Conservation (phyloP, 1,284 basidiomycete genomes). For the Cutaneotrichosporon arboriforme region DNA sequence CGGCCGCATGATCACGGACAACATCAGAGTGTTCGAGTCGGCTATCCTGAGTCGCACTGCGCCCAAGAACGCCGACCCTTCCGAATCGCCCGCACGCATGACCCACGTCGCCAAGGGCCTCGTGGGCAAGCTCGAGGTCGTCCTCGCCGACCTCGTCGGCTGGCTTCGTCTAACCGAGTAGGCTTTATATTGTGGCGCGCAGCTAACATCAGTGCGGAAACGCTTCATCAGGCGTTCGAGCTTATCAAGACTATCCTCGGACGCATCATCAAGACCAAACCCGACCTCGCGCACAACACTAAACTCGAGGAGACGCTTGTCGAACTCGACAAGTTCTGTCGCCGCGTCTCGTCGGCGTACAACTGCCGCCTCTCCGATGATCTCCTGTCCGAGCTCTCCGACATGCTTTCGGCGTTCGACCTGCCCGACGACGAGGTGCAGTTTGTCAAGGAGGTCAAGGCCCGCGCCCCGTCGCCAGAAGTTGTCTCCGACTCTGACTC, state of each 20-base stretch:
- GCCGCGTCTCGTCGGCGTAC: conserved; percentile 36
- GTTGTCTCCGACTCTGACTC: background rate
- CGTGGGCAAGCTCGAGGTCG: conserved; percentile 68
- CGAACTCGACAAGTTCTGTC: conserved; percentile 46
- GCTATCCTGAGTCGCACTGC: conserved; percentile 52
- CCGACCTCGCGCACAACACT: conserved; percentile 26
- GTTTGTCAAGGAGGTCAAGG: conserved; percentile 21
- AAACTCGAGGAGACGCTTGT: conserved; percentile 28
- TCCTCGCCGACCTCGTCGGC: conserved; percentile 67
- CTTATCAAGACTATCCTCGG: conserved; percentile 70
- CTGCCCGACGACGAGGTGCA: conserved; percentile 39
- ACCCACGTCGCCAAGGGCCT: conserved; percentile 60
- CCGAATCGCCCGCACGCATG: conserved; percentile 38
- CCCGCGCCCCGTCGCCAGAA: background rate
- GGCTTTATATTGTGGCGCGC: conserved; percentile 4
- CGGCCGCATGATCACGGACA: conserved; percentile 72
- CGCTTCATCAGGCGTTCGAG: conserved; percentile 78
- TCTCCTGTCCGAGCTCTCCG: conserved; percentile 45
- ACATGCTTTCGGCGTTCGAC: conserved; percentile 40
- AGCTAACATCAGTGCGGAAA: conserved; percentile 55
- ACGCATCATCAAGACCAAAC: conserved; percentile 44
- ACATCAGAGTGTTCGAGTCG: conserved; percentile 70
- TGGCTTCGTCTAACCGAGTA: conserved; percentile 85
- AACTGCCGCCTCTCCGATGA: conserved; percentile 44
- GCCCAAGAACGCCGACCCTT: conserved; percentile 27